Conservation (phyloP, 257 asterid species). For the Anisodus acutangulus region DNA sequence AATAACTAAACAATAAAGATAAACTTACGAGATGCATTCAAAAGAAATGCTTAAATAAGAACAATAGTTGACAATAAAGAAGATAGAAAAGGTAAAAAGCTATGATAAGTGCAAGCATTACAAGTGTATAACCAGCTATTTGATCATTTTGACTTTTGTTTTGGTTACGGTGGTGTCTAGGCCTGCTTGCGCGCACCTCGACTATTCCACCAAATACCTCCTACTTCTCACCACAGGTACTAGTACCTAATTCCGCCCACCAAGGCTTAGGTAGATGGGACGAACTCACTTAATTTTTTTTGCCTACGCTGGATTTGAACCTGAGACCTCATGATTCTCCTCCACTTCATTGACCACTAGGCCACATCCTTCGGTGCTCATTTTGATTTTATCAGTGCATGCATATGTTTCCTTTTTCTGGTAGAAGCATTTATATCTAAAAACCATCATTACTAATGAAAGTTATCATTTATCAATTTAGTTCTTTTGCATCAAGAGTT, state of each 20-base stretch:
- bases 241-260: not conserved
- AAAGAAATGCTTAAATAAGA: not conserved
- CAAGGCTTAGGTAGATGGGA: not conserved
- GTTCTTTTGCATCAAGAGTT: not conserved
- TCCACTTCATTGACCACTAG: not conserved
- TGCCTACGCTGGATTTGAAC: not conserved
- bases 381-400: not conserved
- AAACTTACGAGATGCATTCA: not conserved
- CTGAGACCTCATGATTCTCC: not conserved
- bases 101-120: not conserved
- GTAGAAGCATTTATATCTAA: not conserved
- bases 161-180: not conserved
- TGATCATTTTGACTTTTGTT: not conserved
- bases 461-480: not conserved
- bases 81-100: not conserved
- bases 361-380: not conserved
- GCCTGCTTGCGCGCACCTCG: not conserved
- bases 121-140: not conserved
- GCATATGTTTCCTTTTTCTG: not conserved
- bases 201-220: not conserved
- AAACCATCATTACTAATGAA: not conserved
- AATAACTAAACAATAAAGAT: not conserved
- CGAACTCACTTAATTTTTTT: not conserved
- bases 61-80: not conserved
- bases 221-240: too few species aligned